These are phyloP conservation scores for Auricularia sp. DNA, from an alignment of 768 basidiomycete species.

Conservation along the genomic window DNA sequence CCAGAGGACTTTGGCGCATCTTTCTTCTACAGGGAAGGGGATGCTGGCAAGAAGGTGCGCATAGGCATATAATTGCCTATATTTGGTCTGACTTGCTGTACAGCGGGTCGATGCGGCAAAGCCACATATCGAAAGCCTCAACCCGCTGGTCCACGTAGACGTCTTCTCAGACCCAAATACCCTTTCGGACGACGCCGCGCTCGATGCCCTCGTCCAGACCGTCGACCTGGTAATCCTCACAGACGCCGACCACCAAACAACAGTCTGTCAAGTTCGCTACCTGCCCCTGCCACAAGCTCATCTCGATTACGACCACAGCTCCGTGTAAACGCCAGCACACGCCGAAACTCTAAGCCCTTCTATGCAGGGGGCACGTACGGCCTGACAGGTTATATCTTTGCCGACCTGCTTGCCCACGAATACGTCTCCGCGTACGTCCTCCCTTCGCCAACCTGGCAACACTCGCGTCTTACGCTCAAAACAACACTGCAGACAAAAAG, in stretches of 20 bases:
- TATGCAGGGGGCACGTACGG: constrained; percentile 93
- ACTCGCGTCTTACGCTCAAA: constrained; percentile 39
- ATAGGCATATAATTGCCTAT: too few species aligned
- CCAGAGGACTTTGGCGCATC: constrained; percentile 86
- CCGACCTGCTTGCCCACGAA: constrained; percentile 81
- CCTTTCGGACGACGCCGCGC: constrained; percentile 36
- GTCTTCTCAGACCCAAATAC: constrained; percentile 43
- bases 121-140: constrained; percentile 76
- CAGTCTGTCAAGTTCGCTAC: constrained; percentile 45
- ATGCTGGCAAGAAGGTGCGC: constrained; percentile 79
- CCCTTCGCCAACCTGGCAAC: neutral
- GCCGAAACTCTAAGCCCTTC: constrained; percentile 64
- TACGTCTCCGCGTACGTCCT: constrained; percentile 70
- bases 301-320: constrained; percentile 37
- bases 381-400: constrained; percentile 86
- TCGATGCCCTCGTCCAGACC: constrained; percentile 48
- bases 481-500: constrained; percentile 28
- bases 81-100: neutral
- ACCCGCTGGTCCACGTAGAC: constrained; percentile 82
- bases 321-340: constrained; percentile 68
- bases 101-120: constrained; percentile 84
- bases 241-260: constrained; percentile 56
- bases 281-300: constrained; percentile 2
- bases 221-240: constrained; percentile 86
- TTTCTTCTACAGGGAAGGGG: constrained; percentile 89